A percentile compares a stretch with the other conserved stretches of the same genome.
These are phyloP conservation scores for Peronosclerospora sorghi DNA, from an alignment of 352 stramenopile genomes.

Conservation along the genomic window DNA sequence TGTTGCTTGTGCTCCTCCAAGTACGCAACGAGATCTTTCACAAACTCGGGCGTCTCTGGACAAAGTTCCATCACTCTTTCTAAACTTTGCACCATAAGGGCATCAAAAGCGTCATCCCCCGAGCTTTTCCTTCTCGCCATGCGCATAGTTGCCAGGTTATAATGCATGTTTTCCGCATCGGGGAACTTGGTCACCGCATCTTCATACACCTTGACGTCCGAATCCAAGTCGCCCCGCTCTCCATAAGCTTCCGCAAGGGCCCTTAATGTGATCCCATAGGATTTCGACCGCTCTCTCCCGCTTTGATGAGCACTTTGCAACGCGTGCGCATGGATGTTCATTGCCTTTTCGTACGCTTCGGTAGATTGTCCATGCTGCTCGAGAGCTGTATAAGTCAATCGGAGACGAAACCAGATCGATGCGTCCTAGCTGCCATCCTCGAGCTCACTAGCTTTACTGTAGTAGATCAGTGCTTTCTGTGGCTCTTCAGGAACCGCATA, in stretches of 20 bases:
- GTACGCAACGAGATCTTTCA: constrained; percentile 35
- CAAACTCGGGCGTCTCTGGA: constrained; percentile 33
- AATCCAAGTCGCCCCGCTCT: constrained; percentile 40
- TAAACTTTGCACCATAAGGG: constrained; percentile 19
- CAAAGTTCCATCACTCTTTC: constrained; percentile 33
- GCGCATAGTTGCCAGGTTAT: constrained; percentile 63
- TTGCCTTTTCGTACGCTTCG: constrained; percentile 23
- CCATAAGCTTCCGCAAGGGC: constrained; percentile 44
- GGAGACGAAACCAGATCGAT: constrained; percentile 44
- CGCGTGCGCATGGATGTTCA: constrained; percentile 17
- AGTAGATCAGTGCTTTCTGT: constrained; percentile 25
- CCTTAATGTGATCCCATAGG: constrained; percentile 38
- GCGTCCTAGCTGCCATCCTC: constrained; percentile 25
- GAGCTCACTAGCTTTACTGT: constrained; percentile 24
- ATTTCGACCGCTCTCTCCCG: constrained; percentile 20
- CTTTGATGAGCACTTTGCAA: constrained; percentile 13
- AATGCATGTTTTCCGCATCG: constrained; percentile 43
- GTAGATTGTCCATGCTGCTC: constrained; percentile 26
- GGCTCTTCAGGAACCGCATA: constrained; percentile 23
- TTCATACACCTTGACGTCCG: constrained; percentile 36
- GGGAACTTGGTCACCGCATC: constrained; percentile 27
- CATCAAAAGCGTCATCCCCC: constrained; percentile 11
- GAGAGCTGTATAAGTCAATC: constrained; percentile 24
- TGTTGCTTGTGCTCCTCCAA: constrained; percentile 21
- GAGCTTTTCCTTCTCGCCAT: constrained; percentile 26